Evolutionary conservation across 106 monocot genomes (phyloP), one percentile per base, ranked within the genome.

Genomic region (Dendrobium catenatum): DNA sequence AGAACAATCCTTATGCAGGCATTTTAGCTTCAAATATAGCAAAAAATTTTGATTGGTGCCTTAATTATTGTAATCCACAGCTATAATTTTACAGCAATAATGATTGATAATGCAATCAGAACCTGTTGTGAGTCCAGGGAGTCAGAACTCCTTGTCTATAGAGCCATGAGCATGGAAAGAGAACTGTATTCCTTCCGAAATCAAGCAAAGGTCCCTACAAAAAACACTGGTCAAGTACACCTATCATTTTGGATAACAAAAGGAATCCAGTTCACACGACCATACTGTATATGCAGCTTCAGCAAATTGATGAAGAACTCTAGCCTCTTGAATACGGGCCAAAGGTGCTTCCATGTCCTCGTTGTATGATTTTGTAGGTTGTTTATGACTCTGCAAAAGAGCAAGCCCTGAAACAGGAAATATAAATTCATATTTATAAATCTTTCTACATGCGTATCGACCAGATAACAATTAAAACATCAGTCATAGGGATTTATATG

Each of bases 221-320:
- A 78, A 68, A 42, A 80, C 13, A 66, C 11, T 4, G 49, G 31
- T 82, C 29, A 81, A 46, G 33, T 61, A 4, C 18, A 22, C 43
- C 51, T 43, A 54, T 18, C 9, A 80, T 77, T 55, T 31, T 46
- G 42, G 20, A 3, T 9, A 81, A 81, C 2, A 26, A 31, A 37
- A 73, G 19, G 78, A 44, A 78, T 51, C 42, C 11, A 15, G 37
- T 2, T 67, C 20, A 15, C 51, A 81, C 19, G 27, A 61, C 54
- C 15, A 73, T 81, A 98, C 98, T 72, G 98, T 98, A 79, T 98
- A 98, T 59, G 95, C 95, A 87, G 98, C 98, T 93, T 98, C 98
- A 80, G 98, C 95, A 87, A 91, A 98, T 19, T 83, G 93, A 88
- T 98, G 98, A 67, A 83, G 86, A 19, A 78, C 3, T 79, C 84